Percentiles rank a stretch among this genome's conserved stretches.
phyloP scores from a whole-genome alignment of 2,329 filamentous ascomycete genomes.

The Fusarium buxicola region DNA sequence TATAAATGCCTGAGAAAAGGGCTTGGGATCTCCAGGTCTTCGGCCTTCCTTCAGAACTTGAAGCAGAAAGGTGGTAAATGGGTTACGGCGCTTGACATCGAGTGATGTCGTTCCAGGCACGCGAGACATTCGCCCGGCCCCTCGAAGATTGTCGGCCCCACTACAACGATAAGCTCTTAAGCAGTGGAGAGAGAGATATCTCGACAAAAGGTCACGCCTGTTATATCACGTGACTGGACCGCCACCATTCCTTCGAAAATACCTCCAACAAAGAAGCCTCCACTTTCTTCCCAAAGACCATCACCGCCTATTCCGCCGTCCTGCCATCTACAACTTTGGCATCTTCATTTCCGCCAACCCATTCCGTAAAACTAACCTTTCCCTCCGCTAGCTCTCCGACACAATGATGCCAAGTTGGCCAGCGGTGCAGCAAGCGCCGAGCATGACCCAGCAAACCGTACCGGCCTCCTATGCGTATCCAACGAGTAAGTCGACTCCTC shows the following conservation, averaged over 20 bases:
- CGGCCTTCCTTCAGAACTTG: conserved; percentile 6
- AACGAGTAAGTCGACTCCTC: conserved; percentile 49
- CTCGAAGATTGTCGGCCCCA: conserved; percentile 33
- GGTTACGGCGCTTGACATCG: conserved; percentile 15
- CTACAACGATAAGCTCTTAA: conserved; percentile 31
- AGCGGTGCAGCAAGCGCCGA: conserved; percentile 54
- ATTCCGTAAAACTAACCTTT: conserved; percentile 43
- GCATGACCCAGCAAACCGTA: conserved; percentile 54
- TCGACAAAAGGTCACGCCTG: conserved; percentile 32
- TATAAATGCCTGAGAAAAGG: not conserved
- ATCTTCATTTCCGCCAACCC: conserved; percentile 28
- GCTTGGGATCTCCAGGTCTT: not conserved
- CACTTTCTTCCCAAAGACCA: conserved; percentile 22
- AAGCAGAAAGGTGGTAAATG: conserved; percentile 3
- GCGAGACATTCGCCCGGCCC: conserved; percentile 24
- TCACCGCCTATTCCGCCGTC: conserved; percentile 23
- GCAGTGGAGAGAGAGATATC: not conserved
- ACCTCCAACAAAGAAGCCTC: conserved; percentile 31
- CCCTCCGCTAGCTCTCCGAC: conserved; percentile 35
- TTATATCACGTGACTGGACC: conserved; percentile 44
- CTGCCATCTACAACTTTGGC: conserved; percentile 16
- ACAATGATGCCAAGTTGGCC: conserved; percentile 55
- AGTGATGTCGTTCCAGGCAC: conserved; percentile 26
- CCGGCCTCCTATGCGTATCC: conserved; percentile 54
- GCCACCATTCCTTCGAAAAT: conserved; percentile 44